phyloP scores from a whole-genome alignment of 1,139 yeast species.

The Magnusiomyces suaveolens region DNA sequence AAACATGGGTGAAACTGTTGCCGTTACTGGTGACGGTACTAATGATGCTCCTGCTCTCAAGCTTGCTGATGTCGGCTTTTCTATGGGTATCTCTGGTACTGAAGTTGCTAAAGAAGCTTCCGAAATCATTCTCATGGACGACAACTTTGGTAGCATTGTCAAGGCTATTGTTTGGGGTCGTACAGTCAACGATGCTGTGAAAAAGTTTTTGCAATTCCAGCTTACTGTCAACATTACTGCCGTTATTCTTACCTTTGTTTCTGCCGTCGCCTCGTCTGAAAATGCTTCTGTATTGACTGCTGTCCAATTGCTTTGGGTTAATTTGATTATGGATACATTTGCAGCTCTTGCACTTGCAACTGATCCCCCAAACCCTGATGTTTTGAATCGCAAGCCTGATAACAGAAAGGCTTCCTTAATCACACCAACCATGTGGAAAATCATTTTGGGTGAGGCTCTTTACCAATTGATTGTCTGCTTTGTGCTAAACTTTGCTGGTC shows the following conservation, averaged over 20 bases:
- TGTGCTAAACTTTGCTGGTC: slow-evolving; percentile 70
- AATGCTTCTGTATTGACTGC: slow-evolving; percentile 89
- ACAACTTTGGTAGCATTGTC: slow-evolving; percentile 88
- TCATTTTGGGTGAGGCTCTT: slow-evolving; percentile 82
- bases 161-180: slow-evolving; percentile 99
- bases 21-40: slow-evolving; percentile 97
- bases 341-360: slow-evolving; percentile 98
- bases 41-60: slow-evolving; percentile 65
- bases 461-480: slow-evolving; percentile 75
- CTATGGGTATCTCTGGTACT: slow-evolving; percentile 75
- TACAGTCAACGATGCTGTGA: slow-evolving; percentile 88
- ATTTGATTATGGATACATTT: slow-evolving; percentile 93
- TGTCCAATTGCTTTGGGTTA: slow-evolving; percentile 94
- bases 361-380: slow-evolving; percentile 82
- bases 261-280: slow-evolving; percentile 75
- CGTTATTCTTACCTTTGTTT: slow-evolving; percentile 81
- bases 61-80: slow-evolving; percentile 75
- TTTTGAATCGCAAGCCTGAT: slow-evolving; percentile 73
- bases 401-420: slow-evolving; percentile 76
- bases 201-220: slow-evolving; percentile 92
- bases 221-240: slow-evolving; percentile 95
- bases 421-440: slow-evolving; percentile 93
- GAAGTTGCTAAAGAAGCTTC: slow-evolving; percentile 78
- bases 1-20: slow-evolving; percentile 82
- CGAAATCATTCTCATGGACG: slow-evolving; percentile 80